phyloP scores from a whole-genome alignment of 1,284 basidiomycete species.

The Ceratobasidium sp. region DNA sequence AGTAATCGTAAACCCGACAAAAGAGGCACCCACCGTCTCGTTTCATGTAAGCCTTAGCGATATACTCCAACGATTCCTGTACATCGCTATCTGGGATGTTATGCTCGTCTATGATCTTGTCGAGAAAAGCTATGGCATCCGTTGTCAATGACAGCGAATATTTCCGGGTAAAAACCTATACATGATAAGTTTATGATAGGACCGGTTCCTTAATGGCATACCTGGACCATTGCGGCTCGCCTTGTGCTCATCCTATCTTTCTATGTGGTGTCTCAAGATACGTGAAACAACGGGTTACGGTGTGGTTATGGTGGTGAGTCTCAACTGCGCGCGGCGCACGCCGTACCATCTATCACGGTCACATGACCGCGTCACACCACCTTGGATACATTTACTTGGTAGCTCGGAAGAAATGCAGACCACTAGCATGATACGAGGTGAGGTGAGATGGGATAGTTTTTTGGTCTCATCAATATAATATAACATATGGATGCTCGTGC shows the following conservation, averaged over 20 bases:
- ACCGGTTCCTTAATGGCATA: not conserved
- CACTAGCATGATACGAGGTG: too few species aligned
- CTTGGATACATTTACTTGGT: not conserved
- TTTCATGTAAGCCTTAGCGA: slow-evolving; percentile 91
- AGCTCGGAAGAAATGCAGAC: too few species aligned
- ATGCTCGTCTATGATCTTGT: slow-evolving; percentile 74
- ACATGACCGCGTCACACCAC: slow-evolving; percentile 35
- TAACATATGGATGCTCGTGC: too few species aligned
- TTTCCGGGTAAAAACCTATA: slow-evolving; percentile 61
- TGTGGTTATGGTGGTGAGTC: not conserved
- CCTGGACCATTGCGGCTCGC: slow-evolving; percentile 41
- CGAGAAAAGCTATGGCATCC: slow-evolving; percentile 76
- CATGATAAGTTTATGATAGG: not conserved
- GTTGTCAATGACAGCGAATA: slow-evolving; percentile 86
- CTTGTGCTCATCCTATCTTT: slow-evolving; percentile 29
- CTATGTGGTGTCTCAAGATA: not conserved
- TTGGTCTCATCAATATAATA: too few species aligned
- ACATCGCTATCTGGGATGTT: slow-evolving; percentile 79
- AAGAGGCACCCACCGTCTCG: slow-evolving; percentile 78
- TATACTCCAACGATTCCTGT: slow-evolving; percentile 82
- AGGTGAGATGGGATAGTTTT: too few species aligned
- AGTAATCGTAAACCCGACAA: slow-evolving; percentile 49
- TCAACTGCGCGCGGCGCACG: not conserved
- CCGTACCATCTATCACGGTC: slow-evolving; percentile 21
- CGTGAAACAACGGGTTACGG: not conserved